These are phyloP conservation scores for Metarhizium brunneum DNA, from an alignment of 2,329 filamentous ascomycete species.

Conservation along the genomic window DNA sequence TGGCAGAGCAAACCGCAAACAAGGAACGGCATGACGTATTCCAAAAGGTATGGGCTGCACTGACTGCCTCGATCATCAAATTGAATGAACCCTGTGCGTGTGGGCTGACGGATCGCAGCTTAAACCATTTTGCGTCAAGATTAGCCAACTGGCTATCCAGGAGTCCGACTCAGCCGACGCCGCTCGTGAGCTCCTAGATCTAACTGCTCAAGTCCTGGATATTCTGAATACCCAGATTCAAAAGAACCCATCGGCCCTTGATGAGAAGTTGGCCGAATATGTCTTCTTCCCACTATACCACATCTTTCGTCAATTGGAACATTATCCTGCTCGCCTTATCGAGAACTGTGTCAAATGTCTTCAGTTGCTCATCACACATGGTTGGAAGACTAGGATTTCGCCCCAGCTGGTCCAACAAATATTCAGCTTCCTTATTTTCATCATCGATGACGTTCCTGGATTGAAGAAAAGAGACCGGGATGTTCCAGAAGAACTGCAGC, in stretches of 20 bases:
- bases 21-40: constrained; percentile 26
- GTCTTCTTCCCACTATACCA: constrained; percentile 88
- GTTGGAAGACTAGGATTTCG: constrained; percentile 68
- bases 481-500: constrained; percentile 63
- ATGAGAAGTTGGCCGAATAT: constrained; percentile 85
- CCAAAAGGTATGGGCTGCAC: constrained; percentile 18
- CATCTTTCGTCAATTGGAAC: constrained; percentile 67
- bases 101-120: constrained; percentile 33
- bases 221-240: constrained; percentile 36
- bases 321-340: constrained; percentile 60
- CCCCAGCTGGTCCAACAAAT: constrained; percentile 72
- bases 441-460: constrained; percentile 64
- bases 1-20: constrained; percentile 8
- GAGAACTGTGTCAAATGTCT: constrained; percentile 73
- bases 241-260: constrained; percentile 44
- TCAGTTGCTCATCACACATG: constrained; percentile 60
- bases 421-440: constrained; percentile 72
- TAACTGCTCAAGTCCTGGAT: constrained; percentile 34
- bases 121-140: constrained; percentile 51
- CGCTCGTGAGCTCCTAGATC: constrained; percentile 34
- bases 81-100: neutral
- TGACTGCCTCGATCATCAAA: neutral
- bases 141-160: constrained; percentile 47
- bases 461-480: constrained; percentile 28
- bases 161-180: constrained; percentile 31